Conservation (phyloP, 2,329 filamentous ascomycete species). For the Metarhizium humberi region DNA sequence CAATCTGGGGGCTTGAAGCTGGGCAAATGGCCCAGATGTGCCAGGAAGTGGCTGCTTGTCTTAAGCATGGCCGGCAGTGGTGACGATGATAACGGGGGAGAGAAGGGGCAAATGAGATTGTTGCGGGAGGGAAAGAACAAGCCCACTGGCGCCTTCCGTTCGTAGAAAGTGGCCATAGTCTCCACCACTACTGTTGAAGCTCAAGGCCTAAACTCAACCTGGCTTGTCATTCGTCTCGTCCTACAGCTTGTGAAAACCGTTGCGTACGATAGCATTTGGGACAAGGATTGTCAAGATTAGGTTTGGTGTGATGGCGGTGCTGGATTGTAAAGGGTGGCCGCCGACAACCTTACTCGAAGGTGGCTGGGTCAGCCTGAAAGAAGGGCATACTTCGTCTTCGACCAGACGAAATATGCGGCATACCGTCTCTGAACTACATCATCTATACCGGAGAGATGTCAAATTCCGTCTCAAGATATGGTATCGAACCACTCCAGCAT, state of each 20-base stretch:
- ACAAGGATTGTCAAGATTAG: constrained; percentile 18
- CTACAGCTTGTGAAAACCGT: too few species aligned
- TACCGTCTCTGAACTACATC: too few species aligned
- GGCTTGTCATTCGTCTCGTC: too few species aligned
- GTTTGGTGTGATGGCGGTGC: constrained; percentile 11
- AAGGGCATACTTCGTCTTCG: too few species aligned
- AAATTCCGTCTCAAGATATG: too few species aligned
- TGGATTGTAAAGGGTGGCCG: too few species aligned
- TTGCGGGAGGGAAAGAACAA: background rate
- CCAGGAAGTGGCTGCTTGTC: background rate
- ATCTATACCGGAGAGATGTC: too few species aligned
- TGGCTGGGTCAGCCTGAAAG: too few species aligned
- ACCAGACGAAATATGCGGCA: too few species aligned
- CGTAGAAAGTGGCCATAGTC: background rate
- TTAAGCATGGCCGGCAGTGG: background rate
- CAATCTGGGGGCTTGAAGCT: background rate
- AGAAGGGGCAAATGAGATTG: background rate
- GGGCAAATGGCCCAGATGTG: background rate
- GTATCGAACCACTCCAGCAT: too few species aligned
- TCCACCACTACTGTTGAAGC: background rate
- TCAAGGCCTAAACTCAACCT: background rate
- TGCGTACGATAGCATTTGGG: background rate
- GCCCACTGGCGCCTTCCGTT: constrained; percentile 3
- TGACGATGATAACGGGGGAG: background rate
- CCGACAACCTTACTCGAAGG: too few species aligned